Percentiles rank a stretch among this genome's conserved stretches.
Conservation (phyloP, 2,329 filamentous ascomycete genomes). For the Colletotrichum phormii region DNA sequence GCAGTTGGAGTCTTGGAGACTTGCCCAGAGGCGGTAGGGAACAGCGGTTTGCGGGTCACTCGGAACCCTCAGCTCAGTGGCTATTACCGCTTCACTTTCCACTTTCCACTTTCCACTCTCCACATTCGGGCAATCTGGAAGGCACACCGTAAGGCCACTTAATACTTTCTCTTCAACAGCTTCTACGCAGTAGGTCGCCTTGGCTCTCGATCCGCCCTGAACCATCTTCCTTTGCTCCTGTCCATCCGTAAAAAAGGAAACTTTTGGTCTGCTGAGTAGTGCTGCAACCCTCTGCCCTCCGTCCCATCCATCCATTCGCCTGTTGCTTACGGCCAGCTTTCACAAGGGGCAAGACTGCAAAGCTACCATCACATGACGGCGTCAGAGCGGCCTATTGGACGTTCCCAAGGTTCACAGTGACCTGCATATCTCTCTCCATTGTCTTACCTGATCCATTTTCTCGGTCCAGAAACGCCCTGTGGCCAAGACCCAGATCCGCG, state of each 20-base stretch:
- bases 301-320: neutral
- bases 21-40: neutral
- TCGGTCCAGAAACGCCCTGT: conserved; percentile 12
- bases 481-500: conserved; percentile 10
- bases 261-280: neutral
- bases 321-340: conserved; percentile 30
- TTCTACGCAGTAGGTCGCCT: neutral
- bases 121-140: neutral
- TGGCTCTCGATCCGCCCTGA: neutral
- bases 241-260: neutral
- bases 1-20: neutral
- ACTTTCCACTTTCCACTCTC: neutral
- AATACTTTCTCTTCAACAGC: neutral
- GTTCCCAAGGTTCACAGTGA: conserved; percentile 20
- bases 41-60: conserved; percentile 30
- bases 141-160: neutral
- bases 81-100: neutral
- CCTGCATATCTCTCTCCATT: conserved; percentile 1
- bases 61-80: conserved; percentile 12
- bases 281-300: neutral
- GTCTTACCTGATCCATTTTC: conserved; percentile 12
- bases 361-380: conserved; percentile 32
- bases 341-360: neutral
- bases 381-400: conserved; percentile 27
- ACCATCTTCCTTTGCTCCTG: neutral